These are phyloP conservation scores for Dactylellina drechsleri DNA, from an alignment of 2,329 filamentous ascomycete species.

Conservation along the genomic window DNA sequence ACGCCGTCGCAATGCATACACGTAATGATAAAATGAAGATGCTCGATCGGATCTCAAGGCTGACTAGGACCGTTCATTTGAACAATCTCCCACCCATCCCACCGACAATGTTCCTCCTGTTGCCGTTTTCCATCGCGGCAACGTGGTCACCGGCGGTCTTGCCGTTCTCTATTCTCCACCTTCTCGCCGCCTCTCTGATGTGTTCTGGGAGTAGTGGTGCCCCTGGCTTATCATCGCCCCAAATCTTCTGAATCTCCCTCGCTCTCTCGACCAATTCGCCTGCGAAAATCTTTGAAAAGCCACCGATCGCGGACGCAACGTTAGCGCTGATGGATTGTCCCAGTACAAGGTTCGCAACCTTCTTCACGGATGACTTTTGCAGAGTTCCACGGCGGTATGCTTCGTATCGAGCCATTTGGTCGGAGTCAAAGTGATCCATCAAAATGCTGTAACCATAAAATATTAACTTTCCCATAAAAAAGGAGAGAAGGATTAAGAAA, in stretches of 20 bases:
- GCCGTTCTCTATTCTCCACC: slow-evolving; percentile 57
- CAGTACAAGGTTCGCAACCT: slow-evolving; percentile 73
- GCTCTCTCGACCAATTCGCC: slow-evolving; percentile 74
- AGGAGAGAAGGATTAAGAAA: background rate
- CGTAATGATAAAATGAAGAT: background rate
- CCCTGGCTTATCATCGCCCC: slow-evolving; percentile 60
- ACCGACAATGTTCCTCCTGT: slow-evolving; percentile 44
- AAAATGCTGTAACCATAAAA: slow-evolving; percentile 53
- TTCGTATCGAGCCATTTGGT: slow-evolving; percentile 66
- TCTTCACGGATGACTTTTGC: slow-evolving; percentile 65
- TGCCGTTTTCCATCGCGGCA: slow-evolving; percentile 50
- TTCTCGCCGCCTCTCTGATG: slow-evolving; percentile 57
- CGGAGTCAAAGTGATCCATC: slow-evolving; percentile 62
- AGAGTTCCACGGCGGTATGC: slow-evolving; percentile 66
- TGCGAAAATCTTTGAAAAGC: slow-evolving; percentile 74
- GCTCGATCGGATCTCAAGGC: too few relatives aligned
- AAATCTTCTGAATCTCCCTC: slow-evolving; percentile 70
- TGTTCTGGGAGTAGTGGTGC: slow-evolving; percentile 58
- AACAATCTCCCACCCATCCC: slow-evolving; percentile 52
- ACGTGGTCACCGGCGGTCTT: slow-evolving; percentile 57
- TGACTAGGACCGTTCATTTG: slow-evolving; percentile 16
- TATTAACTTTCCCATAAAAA: background rate
- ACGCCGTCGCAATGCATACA: slow-evolving; percentile 45
- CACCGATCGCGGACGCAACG: slow-evolving; percentile 72
- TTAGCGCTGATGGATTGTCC: slow-evolving; percentile 73